Evolutionary conservation across 2,329 filamentous ascomycete genomes (phyloP).

Genomic region (Fusarium sp.): DNA sequence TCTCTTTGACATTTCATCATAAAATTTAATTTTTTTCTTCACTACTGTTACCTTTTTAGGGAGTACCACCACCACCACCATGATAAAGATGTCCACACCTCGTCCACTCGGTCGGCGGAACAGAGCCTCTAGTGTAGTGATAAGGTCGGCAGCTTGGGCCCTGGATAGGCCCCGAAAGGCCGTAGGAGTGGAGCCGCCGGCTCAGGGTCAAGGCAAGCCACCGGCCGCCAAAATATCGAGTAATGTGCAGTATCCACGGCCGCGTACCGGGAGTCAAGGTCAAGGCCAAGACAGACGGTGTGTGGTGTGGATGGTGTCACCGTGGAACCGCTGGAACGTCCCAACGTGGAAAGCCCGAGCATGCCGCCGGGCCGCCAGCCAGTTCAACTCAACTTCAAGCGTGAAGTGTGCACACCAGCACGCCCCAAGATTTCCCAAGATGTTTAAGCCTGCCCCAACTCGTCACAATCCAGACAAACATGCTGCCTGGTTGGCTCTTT

Average conservation of each 20-base stretch:
- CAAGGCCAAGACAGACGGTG: slow-evolving; percentile 19
- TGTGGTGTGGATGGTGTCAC: slow-evolving; percentile 41
- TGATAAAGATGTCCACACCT: slow-evolving; percentile 13
- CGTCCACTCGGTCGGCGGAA: slow-evolving; percentile 7
- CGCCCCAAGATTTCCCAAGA: slow-evolving; percentile 15
- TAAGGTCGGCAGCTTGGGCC: slow-evolving; percentile 23
- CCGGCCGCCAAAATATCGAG: slow-evolving; percentile 30
- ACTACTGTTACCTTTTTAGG: not conserved
- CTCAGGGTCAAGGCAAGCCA: slow-evolving; percentile 45
- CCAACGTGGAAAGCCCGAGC: slow-evolving; percentile 49
- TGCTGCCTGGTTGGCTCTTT: not conserved
- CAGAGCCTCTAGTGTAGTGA: slow-evolving; percentile 10
- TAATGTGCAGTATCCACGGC: slow-evolving; percentile 36
- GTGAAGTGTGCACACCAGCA: not conserved
- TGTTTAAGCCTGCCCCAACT: slow-evolving; percentile 15
- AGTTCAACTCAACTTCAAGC: not conserved
- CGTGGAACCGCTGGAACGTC: slow-evolving; percentile 35
- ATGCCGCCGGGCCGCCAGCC: slow-evolving; percentile 31
- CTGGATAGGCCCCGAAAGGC: slow-evolving; percentile 25
- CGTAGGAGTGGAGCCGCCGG: slow-evolving; percentile 43
- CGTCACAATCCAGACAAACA: slow-evolving; percentile 13
- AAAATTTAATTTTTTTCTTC: not conserved
- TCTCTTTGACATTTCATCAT: slow-evolving; percentile 11
- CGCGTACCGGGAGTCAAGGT: slow-evolving; percentile 33
- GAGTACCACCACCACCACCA: slow-evolving; percentile 3